Base-by-base conservation (phyloP, 2,329 filamentous ascomycete species). In the Aspergillus sp. region DNA sequence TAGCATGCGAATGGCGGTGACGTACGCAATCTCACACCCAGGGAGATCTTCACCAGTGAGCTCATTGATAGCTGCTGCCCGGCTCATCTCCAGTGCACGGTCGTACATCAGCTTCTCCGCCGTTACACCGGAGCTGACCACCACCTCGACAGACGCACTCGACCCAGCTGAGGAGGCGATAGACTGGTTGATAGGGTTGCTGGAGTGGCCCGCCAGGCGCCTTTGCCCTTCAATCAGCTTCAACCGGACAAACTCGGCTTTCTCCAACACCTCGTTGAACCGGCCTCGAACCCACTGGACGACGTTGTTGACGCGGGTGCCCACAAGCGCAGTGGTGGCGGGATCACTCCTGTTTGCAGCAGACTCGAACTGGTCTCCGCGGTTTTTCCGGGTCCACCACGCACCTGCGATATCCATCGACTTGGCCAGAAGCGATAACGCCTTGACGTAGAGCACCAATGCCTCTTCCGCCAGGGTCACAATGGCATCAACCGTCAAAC, bases 31-130 rank as follows among this genome's bases (percentile, higher is more conserved):
- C 62, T 97, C 90, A 62, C 91, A 97, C 10, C 89, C 88, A 0
- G 75, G 71, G 27, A 97, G 73, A 65, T 97, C 90, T 52, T 93
- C 87, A 48, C 91, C 89, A 2, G 93, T 88, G 43, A 98, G 86
- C 69, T 98, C 93, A 58, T 94, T 94, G 61, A 97, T 93, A 5
- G 93, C 93, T 5, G 93, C 91, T 3, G 87, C 82, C 44, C 89
- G 82, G 64, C 89, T 96, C 93, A 98, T 97, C 65, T 98, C 93
- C 26, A 97, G 73, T 0, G 93, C 93, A 41, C 93, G 86, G 57
- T 98, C 93, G 63, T 96, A 98, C 89, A 98, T 96, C 41, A 98
- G 75, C 69, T 90, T 95, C 71, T 97, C 93, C 0, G 93, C 93
- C 26, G 89, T 96, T 47, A 96, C 83, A 1, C 91, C 93, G 2